Evolutionary conservation across 129 eudicot genomes (phyloP).

Genomic region (Flaveria bidentis): DNA sequence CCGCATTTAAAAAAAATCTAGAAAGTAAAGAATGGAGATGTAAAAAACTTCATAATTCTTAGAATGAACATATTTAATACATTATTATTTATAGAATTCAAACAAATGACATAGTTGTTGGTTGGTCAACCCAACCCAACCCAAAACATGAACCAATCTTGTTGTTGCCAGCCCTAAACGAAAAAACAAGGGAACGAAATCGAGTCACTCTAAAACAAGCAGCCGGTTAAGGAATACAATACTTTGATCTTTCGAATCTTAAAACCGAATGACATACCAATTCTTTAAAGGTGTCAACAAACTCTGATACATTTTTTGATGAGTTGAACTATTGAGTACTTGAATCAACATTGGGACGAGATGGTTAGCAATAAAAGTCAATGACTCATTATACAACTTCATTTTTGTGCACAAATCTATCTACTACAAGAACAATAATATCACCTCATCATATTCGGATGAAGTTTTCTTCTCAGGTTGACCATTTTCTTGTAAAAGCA

Average conservation of each 20-base stretch:
- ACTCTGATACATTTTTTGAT: no score
- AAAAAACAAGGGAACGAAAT: not conserved
- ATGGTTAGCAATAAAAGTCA: not conserved
- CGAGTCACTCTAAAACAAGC: not conserved
- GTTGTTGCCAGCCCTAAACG: not conserved
- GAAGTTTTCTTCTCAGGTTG: slow-evolving; percentile 26
- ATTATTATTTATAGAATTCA: not conserved
- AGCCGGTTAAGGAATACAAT: not conserved
- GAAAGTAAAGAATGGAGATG: not conserved
- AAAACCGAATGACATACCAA: not conserved
- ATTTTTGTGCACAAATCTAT: no score
- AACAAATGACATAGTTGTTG: not conserved
- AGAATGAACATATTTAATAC: no score
- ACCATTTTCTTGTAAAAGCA: slow-evolving; percentile 61
- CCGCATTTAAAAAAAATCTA: no score
- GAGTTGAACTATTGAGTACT: not conserved
- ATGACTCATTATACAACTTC: not conserved
- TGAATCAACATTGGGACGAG: not conserved
- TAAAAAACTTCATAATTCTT: no score
- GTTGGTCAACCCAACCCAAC: not conserved
- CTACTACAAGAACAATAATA: not conserved
- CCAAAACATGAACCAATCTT: not conserved
- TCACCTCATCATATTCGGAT: not conserved
- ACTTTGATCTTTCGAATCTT: not conserved
- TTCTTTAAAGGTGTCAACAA: no score